Evolutionary conservation across 345 rosid species (phyloP).

Genomic region (Eutrema yunnanense): DNA sequence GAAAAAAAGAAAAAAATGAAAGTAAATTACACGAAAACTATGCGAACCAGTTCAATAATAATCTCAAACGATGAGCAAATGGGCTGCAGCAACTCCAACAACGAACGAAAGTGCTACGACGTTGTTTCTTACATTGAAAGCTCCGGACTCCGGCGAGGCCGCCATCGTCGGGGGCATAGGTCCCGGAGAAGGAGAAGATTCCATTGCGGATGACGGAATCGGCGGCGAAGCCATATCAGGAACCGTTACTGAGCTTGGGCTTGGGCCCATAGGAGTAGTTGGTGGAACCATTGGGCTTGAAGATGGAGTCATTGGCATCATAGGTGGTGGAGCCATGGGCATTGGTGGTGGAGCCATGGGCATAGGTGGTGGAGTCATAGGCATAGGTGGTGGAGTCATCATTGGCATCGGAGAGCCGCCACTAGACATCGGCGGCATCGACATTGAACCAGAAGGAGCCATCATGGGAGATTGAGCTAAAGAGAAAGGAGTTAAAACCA

Average conservation of each 20-base stretch:
- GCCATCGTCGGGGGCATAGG: neutral
- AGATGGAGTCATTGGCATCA: constrained; percentile 22
- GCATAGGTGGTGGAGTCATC: constrained; percentile 27
- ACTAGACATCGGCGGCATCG: constrained; percentile 27
- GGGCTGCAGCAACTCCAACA: constrained; percentile 19
- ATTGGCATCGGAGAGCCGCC: constrained; percentile 22
- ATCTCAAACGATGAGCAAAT: constrained; percentile 24
- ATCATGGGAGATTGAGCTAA: constrained; percentile 31
- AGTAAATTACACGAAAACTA: constrained; percentile 6
- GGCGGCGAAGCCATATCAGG: constrained; percentile 26
- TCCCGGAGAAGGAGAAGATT: constrained; percentile 18
- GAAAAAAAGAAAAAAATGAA: neutral
- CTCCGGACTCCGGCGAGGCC: constrained; percentile 25
- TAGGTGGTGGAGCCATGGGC: constrained; percentile 19
- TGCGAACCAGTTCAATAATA: neutral
- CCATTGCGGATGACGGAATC: constrained; percentile 13
- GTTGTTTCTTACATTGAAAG: constrained; percentile 13
- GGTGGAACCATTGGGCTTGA: constrained; percentile 18
- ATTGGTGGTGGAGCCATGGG: constrained; percentile 22
- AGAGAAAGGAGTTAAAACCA: constrained; percentile 15
- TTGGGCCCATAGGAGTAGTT: neutral
- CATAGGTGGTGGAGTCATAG: constrained; percentile 27
- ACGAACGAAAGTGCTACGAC: constrained; percentile 9
- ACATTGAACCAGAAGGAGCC: constrained; percentile 33
- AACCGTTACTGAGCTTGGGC: neutral